A percentile compares a stretch with the other conserved stretches of the same genome.
These are phyloP conservation scores for Aspergillus caelatus DNA, from an alignment of 2,329 filamentous ascomycete species.

Conservation along the genomic window DNA sequence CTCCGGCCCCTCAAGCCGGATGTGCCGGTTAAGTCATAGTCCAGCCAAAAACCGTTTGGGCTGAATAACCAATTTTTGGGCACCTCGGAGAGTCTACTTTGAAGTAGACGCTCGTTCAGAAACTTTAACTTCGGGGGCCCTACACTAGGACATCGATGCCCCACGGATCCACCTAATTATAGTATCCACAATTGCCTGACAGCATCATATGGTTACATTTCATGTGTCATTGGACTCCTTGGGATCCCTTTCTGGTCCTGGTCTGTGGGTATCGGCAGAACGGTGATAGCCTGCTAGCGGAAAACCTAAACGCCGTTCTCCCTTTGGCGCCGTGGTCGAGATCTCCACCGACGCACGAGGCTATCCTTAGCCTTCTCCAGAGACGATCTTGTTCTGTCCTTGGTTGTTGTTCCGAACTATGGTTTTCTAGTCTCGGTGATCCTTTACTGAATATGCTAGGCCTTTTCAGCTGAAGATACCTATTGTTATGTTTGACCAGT, in stretches of 20 bases:
- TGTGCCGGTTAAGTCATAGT: neutral
- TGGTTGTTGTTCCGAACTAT: neutral
- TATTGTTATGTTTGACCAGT: neutral
- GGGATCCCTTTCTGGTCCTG: neutral
- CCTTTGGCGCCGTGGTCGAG: neutral
- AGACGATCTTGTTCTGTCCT: neutral
- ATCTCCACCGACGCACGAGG: neutral
- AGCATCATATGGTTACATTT: neutral
- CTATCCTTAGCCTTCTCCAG: neutral
- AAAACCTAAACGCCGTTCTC: neutral
- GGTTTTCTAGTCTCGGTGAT: neutral
- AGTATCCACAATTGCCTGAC: neutral
- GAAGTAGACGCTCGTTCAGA: neutral
- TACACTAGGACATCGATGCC: neutral
- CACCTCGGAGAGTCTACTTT: too few species aligned
- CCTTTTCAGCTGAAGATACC: neutral
- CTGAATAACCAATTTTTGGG: neutral
- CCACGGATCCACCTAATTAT: neutral
- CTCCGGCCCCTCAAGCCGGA: neutral
- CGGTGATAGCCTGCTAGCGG: neutral
- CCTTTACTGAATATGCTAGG: neutral
- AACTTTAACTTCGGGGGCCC: neutral
- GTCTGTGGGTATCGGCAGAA: neutral
- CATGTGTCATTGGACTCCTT: neutral
- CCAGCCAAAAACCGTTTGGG: neutral